Base-by-base conservation (phyloP, 495 filamentous ascomycete genomes). In the Xylaria flabelliformis region DNA sequence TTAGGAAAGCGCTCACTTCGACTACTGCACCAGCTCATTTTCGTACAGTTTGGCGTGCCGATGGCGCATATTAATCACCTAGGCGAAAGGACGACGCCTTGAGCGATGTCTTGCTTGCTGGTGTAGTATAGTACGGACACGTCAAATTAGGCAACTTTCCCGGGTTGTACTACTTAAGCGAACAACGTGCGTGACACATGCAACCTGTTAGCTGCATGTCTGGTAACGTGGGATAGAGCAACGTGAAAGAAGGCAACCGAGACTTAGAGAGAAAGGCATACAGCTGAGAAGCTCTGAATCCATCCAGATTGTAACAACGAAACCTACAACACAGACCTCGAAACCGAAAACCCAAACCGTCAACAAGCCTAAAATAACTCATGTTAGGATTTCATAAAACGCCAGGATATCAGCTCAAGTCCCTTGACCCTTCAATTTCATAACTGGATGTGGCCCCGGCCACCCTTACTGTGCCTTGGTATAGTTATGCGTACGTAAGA, bases 171-270 rank as follows among this genome's bases (percentile, higher is more conserved):
- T 32, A 17, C 19, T 5, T 9, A 56, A 56, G 19, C 39, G 19
- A 58, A 61, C 2, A 41, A n/a, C 56, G 58, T 61, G 58, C 46
- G 32, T 41, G 58, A 70, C 68, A 3, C 29, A 70, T 50, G 44
- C 58, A 62, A 26, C 56, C n/a, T 50, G 58, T 10, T 63, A 53
- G 56, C 32, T 41, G 55, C 56, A 62, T 69, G 56, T 36, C 39
- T 32, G 41, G 56, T 61, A 62, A 50, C 42, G 56, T 69, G 64
- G 26, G 48, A 56, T 56, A 29, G 10, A 56, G 53, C 4, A 56
- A 56, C 13, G 53, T 56, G 26, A 56, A 56, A 32, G 7, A 55
- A 13, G 51, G 51, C 9, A 55, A 55, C 13, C 13, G 1, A 26
- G 51, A 55, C 51, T 9, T 2, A 29, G 5, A 24, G 10, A 10